A percentile compares a stretch with the other conserved stretches of the same genome.
These are phyloP conservation scores for Beauveria sp. DNA, from an alignment of 2,329 filamentous ascomycete genomes.

Conservation along the genomic window DNA sequence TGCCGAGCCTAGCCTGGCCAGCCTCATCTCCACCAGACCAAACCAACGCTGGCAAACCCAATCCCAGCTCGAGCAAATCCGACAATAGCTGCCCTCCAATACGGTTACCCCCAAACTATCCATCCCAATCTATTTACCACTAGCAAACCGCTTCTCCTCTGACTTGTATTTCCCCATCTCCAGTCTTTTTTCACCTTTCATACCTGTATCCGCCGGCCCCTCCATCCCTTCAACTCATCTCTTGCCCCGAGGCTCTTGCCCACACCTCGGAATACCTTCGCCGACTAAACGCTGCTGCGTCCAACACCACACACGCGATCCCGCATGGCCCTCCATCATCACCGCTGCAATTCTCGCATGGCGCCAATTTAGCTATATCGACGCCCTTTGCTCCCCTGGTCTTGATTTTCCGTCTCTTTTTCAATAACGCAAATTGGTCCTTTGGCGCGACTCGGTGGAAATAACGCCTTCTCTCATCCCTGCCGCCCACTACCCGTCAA, in stretches of 20 bases:
- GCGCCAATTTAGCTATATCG: not conserved
- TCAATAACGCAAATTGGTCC: not conserved
- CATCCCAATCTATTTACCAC: not conserved
- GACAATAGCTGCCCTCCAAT: not conserved
- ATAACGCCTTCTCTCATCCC: not conserved
- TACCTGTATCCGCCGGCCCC: not conserved
- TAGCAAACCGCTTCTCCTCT: not conserved
- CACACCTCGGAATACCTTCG: constrained; percentile 1
- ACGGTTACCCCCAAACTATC: not conserved
- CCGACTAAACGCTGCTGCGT: not conserved
- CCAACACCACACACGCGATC: not conserved
- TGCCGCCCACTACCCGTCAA: not conserved
- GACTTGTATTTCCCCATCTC: not conserved
- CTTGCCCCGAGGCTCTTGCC: not conserved
- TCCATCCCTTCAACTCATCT: not conserved
- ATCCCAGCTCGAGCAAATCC: not conserved
- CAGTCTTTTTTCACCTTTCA: not conserved
- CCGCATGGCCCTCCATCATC: not conserved
- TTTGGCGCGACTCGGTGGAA: not conserved
- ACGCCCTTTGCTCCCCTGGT: not conserved
- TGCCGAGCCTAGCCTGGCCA: constrained; percentile 1
- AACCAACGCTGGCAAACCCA: not conserved
- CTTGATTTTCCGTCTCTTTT: not conserved
- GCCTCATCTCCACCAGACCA: constrained; percentile 5
- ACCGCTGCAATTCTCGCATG: constrained; percentile 1